phyloP scores from a whole-genome alignment of 352 stramenopile species.

The Plasmopara viticola region DNA sequence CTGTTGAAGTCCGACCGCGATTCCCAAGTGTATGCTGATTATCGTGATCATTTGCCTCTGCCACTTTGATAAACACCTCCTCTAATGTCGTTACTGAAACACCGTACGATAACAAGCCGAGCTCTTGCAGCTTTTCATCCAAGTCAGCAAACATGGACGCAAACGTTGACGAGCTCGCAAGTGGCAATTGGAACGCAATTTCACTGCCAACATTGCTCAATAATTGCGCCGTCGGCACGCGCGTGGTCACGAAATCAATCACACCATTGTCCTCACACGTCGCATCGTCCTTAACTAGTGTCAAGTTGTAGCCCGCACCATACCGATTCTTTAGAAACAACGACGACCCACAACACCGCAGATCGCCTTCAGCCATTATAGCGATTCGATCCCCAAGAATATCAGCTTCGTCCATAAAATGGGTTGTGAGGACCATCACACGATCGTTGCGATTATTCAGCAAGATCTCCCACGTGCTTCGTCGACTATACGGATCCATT shows the following conservation, averaged over 20 bases:
- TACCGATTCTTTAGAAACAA: slow-evolving; percentile 78
- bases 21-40: slow-evolving; percentile 39
- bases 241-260: slow-evolving; percentile 27
- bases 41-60: slow-evolving; percentile 30
- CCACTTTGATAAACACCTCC: slow-evolving; percentile 78
- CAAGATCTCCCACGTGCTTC: slow-evolving; percentile 89
- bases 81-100: slow-evolving; percentile 85
- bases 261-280: slow-evolving; percentile 27
- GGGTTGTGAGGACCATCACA: slow-evolving; percentile 88
- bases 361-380: slow-evolving; percentile 80
- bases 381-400: slow-evolving; percentile 77
- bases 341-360: slow-evolving; percentile 65
- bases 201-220: slow-evolving; percentile 71
- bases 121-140: slow-evolving; percentile 30
- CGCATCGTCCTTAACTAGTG: slow-evolving; percentile 46
- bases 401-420: slow-evolving; percentile 93
- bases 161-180: slow-evolving; percentile 43
- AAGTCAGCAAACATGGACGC: slow-evolving; percentile 53
- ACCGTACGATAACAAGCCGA: slow-evolving; percentile 48
- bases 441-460: slow-evolving; percentile 49
- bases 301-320: slow-evolving; percentile 66
- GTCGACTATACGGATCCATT: slow-evolving; percentile 93
- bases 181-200: slow-evolving; percentile 60
- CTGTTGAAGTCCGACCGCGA: slow-evolving; percentile 6
- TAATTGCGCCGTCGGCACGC: slow-evolving; percentile 34